Conservation (phyloP, 176 grass and related monocot species). For the Rhipidocladum racemiflorum region DNA sequence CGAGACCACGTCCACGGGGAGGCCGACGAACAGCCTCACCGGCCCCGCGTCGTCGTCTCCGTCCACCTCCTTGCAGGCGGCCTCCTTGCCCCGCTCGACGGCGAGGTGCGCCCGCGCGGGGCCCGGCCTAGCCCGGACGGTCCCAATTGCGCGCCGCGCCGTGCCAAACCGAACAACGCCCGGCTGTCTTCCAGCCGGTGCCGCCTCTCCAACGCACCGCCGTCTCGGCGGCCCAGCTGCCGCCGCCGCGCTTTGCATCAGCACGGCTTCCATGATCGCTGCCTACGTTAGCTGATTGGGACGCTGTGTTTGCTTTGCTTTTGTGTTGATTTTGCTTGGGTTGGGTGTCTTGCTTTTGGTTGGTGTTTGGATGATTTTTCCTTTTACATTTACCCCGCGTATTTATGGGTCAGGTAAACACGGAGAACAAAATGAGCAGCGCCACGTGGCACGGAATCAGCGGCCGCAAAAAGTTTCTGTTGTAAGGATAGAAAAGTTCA, state of each 20-base stretch:
- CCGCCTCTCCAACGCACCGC: not conserved
- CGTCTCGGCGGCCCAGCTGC: not conserved
- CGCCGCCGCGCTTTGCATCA: not conserved
- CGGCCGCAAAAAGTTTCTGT: no score
- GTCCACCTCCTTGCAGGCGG: not conserved
- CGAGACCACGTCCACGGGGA: slow-evolving; percentile 39
- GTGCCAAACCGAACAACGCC: not conserved
- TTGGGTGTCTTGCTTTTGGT: not conserved
- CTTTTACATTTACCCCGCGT: not conserved
- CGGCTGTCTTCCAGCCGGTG: not conserved
- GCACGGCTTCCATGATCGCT: not conserved
- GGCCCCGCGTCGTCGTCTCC: not conserved
- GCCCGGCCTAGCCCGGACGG: not conserved
- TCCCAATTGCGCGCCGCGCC: not conserved
- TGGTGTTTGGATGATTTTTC: not conserved
- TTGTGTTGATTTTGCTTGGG: not conserved
- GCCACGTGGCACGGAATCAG: not conserved
- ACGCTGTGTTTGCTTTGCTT: not conserved
- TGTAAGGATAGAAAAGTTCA: no score
- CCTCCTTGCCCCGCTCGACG: not conserved
- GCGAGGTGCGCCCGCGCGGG: slow-evolving; percentile 9
- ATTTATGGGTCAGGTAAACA: slow-evolving; percentile 8
- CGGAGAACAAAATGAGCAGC: not conserved
- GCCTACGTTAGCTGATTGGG: not conserved
- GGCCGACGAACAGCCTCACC: slow-evolving; percentile 45